Evolutionary conservation across 176 grass and related monocot genomes (phyloP).

Genomic region (Musa itinerans): DNA sequence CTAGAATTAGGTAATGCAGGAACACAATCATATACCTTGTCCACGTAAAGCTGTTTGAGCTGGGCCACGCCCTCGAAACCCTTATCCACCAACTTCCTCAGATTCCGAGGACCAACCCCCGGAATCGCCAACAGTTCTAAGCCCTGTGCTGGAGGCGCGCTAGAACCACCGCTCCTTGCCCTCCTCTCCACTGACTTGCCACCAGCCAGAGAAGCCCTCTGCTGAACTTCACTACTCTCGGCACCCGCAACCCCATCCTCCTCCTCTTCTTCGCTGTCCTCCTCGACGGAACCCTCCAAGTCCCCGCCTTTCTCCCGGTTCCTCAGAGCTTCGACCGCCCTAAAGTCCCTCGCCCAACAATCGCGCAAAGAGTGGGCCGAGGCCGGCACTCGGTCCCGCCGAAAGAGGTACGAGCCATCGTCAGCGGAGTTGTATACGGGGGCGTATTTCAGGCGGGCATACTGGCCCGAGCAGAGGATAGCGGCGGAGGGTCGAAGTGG

Average conservation of each 20-base stretch:
- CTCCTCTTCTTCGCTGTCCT: not conserved
- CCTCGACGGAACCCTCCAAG: constrained; percentile 12
- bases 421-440: not conserved
- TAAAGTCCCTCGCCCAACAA: constrained; percentile 19
- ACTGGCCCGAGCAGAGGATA: not conserved
- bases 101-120: constrained; percentile 66
- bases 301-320: constrained; percentile 8
- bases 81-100: constrained; percentile 80
- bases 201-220: not conserved
- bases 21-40: constrained; percentile 42
- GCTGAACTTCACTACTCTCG: not conserved
- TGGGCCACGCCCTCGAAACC: constrained; percentile 60
- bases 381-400: not conserved
- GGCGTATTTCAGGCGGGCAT: not conserved
- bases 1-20: too few relatives aligned
- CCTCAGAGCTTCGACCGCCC: constrained; percentile 27
- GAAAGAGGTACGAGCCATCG: not conserved
- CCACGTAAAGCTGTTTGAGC: constrained; percentile 84
- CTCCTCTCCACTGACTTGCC: constrained; percentile 26
- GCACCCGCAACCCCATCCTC: constrained; percentile 13
- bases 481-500: not conserved
- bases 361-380: constrained; percentile 19
- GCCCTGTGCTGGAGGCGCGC: constrained; percentile 27
- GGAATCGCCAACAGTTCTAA: constrained; percentile 67
- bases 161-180: constrained; percentile 31